phyloP scores from a whole-genome alignment of 2,329 filamentous ascomycete genomes.

The Penicillium sp. region DNA sequence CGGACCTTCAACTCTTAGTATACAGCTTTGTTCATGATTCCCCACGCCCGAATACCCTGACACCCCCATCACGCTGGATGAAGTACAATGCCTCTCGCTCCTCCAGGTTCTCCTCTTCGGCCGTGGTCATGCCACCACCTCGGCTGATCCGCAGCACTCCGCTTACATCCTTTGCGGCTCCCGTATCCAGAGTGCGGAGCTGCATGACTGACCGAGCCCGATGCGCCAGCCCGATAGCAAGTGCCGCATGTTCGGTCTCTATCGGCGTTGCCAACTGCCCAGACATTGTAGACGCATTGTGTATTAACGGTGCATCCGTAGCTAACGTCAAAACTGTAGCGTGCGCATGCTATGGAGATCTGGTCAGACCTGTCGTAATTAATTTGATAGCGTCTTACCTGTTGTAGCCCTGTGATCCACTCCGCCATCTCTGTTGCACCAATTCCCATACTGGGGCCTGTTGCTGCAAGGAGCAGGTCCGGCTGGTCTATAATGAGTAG shows the following conservation, averaged over 20 bases:
- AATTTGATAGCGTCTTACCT: conserved; percentile 50
- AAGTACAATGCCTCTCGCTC: conserved; percentile 77
- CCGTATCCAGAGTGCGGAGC: conserved; percentile 75
- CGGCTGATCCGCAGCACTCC: conserved; percentile 75
- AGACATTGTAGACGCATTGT: conserved; percentile 37
- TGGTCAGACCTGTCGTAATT: conserved; percentile 7
- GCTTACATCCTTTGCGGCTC: conserved; percentile 84
- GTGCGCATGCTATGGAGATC: conserved; percentile 53
- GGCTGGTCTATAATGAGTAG: conserved; percentile 65
- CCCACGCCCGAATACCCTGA: conserved; percentile 81
- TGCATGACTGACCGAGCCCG: conserved; percentile 67
- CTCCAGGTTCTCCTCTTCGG: conserved; percentile 31
- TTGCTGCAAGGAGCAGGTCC: conserved; percentile 61
- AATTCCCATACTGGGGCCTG: conserved; percentile 46
- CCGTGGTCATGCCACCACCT: conserved; percentile 45
- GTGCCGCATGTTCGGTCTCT: conserved; percentile 67
- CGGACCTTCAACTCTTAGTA: conserved; percentile 4
- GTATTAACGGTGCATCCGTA: conserved; percentile 70
- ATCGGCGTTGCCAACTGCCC: conserved; percentile 57
- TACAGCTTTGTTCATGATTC: conserved; percentile 43
- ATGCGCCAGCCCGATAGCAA: conserved; percentile 70
- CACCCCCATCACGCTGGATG: conserved; percentile 71
- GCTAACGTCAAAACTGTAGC: conserved; percentile 64
- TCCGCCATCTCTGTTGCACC: conserved; percentile 49
- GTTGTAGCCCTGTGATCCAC: conserved; percentile 57